Percentiles rank a stretch among this genome's conserved stretches.
phyloP scores from a whole-genome alignment of 2,329 filamentous ascomycete genomes.

The Cordyceps fumosorosea region DNA sequence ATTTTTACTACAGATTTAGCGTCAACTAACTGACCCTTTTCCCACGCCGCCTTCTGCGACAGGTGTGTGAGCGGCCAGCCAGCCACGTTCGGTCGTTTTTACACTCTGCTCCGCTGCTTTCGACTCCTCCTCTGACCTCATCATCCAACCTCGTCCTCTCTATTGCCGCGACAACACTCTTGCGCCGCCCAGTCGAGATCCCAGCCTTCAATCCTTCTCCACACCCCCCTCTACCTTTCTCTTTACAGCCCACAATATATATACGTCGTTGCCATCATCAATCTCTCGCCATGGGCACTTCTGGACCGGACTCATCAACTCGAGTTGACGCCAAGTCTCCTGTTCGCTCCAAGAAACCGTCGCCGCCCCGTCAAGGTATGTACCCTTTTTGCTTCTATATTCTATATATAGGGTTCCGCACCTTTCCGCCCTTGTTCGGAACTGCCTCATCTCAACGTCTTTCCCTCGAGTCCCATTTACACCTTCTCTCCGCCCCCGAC shows the following conservation, averaged over 20 bases:
- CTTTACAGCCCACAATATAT: conserved; percentile 17
- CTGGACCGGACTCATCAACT: conserved; percentile 32
- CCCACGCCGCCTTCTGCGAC: conserved; percentile 1
- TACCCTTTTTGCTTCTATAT: conserved; percentile 13
- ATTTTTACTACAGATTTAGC: neutral
- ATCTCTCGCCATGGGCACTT: conserved; percentile 34
- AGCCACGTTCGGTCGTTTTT: conserved; percentile 3
- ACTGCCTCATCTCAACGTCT: conserved; percentile 17
- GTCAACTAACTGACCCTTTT: neutral
- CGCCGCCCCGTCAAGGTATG: conserved; percentile 37
- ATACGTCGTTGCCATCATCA: conserved; percentile 40
- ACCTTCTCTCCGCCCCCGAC: conserved; percentile 15
- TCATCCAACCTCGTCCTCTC: conserved; percentile 14
- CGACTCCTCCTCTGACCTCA: conserved; percentile 33
- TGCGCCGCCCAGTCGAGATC: too few species aligned
- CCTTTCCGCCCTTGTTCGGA: conserved; percentile 17
- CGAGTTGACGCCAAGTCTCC: conserved; percentile 43
- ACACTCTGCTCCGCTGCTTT: neutral
- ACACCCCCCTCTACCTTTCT: too few species aligned
- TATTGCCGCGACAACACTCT: too few species aligned
- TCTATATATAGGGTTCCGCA: neutral
- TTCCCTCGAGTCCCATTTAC: conserved; percentile 12
- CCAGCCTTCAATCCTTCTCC: too few species aligned
- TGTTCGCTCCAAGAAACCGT: conserved; percentile 35
- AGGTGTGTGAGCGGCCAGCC: neutral